A percentile compares a stretch with the other conserved stretches of the same genome.
phyloP scores from a whole-genome alignment of 176 grass and related monocot species.

The Rhynchospora breviuscula region DNA sequence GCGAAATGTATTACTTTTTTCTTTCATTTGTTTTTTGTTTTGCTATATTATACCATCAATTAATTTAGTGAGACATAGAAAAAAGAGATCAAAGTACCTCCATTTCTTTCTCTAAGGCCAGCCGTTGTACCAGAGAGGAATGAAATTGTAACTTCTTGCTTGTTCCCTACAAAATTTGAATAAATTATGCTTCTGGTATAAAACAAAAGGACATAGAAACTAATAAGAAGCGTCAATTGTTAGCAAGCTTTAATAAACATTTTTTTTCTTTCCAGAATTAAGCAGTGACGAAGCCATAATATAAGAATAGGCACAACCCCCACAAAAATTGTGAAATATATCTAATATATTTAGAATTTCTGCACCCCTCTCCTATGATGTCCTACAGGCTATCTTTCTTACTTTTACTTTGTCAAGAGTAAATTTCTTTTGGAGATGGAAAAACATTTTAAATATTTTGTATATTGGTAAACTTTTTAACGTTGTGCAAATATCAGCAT shows the following conservation, averaged over 20 bases:
- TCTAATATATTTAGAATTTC: too few relatives aligned
- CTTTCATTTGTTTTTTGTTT: not conserved
- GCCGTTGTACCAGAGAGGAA: slow-evolving; percentile 77
- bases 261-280: too few relatives aligned
- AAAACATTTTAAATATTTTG: too few relatives aligned
- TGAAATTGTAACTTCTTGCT: slow-evolving; percentile 61
- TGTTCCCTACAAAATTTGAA: slow-evolving; percentile 43
- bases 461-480: too few relatives aligned
- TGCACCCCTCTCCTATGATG: too few relatives aligned
- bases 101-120: slow-evolving; percentile 81
- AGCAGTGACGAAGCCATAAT: too few relatives aligned
- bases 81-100: slow-evolving; percentile 39
- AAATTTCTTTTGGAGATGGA: too few relatives aligned
- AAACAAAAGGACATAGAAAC: not conserved
- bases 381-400: too few relatives aligned
- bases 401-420: too few relatives aligned
- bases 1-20: not conserved
- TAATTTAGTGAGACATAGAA: not conserved
- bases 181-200: not conserved
- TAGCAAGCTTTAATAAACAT: not conserved
- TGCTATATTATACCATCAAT: not conserved
- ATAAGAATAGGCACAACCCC: too few relatives aligned
- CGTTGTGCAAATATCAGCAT: too few relatives aligned
- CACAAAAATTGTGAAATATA: too few relatives aligned
- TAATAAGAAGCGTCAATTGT: not conserved